phyloP scores from a whole-genome alignment of 345 rosid genomes.

The Eucalyptus coolabah region DNA sequence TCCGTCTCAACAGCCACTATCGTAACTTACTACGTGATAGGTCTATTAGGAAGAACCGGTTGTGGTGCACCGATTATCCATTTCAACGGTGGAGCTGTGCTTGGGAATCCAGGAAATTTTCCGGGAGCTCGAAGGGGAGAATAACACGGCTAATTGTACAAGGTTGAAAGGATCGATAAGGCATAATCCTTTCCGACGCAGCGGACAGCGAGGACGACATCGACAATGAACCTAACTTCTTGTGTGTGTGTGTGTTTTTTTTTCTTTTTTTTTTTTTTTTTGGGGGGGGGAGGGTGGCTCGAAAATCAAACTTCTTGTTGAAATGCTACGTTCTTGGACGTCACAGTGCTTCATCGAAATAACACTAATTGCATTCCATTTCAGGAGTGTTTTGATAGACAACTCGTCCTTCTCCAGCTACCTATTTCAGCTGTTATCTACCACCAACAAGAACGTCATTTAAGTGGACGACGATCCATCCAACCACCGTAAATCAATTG shows the following conservation, averaged over 20 bases:
- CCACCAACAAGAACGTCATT: background rate
- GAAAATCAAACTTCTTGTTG: background rate
- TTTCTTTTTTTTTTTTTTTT: too few species aligned
- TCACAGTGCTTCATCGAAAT: background rate
- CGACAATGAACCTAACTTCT: background rate
- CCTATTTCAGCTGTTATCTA: background rate
- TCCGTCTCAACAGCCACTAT: background rate
- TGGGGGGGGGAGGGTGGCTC: too few species aligned
- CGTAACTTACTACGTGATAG: background rate
- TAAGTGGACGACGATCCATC: background rate
- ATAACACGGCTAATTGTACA: too few species aligned
- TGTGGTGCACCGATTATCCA: background rate
- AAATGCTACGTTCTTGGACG: background rate
- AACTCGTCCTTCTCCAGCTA: background rate
- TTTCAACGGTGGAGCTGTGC: background rate
- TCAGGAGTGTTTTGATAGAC: background rate
- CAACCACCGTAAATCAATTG: background rate
- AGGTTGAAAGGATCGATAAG: background rate
- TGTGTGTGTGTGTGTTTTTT: too few species aligned
- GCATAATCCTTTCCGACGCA: background rate
- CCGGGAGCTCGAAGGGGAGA: background rate
- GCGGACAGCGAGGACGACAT: background rate
- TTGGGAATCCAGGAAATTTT: background rate
- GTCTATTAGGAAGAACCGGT: background rate
- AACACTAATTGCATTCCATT: background rate